phyloP scores from a whole-genome alignment of 2,329 filamentous ascomycete species.

The Fusarium sublunatum region DNA sequence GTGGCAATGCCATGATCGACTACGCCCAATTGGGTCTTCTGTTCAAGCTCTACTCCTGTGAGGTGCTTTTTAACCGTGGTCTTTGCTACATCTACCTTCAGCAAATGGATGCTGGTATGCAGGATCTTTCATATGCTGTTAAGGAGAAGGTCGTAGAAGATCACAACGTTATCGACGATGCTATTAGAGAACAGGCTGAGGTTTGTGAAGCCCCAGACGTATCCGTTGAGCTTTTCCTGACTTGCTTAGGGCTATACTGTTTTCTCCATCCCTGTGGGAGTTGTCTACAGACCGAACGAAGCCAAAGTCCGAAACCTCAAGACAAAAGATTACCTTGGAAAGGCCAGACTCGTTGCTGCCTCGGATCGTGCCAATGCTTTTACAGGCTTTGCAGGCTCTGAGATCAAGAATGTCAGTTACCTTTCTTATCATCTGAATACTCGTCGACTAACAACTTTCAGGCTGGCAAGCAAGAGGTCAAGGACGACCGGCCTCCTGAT shows the following conservation, averaged over 20 bases:
- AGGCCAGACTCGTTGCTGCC: conserved; percentile 91
- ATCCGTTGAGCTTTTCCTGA: conserved; percentile 41
- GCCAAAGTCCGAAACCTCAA: conserved; percentile 99
- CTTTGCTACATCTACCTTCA: conserved; percentile 97
- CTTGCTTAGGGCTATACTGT: conserved; percentile 87
- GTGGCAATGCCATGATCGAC: conserved; percentile 97
- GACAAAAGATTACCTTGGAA: conserved; percentile 96
- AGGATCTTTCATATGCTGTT: conserved; percentile 88
- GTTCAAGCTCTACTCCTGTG: conserved; percentile 97
- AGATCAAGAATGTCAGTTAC: conserved; percentile 76
- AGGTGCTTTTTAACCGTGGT: conserved; percentile 96
- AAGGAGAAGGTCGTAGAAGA: conserved; percentile 97
- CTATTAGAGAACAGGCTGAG: conserved; percentile 92
- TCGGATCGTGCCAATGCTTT: conserved; percentile 84
- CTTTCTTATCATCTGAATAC: conserved; percentile 4
- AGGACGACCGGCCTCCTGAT: conserved; percentile 84
- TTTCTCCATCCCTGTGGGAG: conserved; percentile 96
- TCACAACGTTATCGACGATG: conserved; percentile 98
- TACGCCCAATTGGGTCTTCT: conserved; percentile 95
- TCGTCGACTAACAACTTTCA: conserved; percentile 44
- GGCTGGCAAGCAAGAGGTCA: conserved; percentile 64
- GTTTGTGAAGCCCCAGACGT: conserved; percentile 59
- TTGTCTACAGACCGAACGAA: conserved; percentile 94
- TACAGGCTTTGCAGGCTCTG: conserved; percentile 82
- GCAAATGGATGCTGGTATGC: conserved; percentile 88